Evolutionary conservation across 163 green algal genomes (phyloP).

Genomic region (Chlorella variabilis): DNA sequence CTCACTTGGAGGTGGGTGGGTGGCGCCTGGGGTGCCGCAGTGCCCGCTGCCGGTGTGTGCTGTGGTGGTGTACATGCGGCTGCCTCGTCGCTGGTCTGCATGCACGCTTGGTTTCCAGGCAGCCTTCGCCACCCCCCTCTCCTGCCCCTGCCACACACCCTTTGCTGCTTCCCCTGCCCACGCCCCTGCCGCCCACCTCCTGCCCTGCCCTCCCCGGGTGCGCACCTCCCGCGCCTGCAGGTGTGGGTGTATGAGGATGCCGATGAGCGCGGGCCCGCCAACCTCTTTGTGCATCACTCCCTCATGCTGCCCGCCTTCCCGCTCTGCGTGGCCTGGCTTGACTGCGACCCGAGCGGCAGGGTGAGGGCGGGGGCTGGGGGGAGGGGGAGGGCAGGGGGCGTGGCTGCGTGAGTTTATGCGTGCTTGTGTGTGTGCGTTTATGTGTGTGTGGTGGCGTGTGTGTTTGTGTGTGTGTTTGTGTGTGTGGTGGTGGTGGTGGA

Average conservation of each 20-base stretch:
- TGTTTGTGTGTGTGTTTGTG: too few relatives aligned
- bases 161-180: not conserved
- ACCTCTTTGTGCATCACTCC: constrained; percentile 98
- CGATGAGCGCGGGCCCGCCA: constrained; percentile 72
- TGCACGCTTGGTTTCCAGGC: too few relatives aligned
- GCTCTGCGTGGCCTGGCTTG: constrained; percentile 88
- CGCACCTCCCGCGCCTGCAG: not conserved
- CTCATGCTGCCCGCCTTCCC: constrained; percentile 95
- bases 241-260: constrained; percentile 96
- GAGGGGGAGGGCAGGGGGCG: too few relatives aligned
- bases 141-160: too few relatives aligned
- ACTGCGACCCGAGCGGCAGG: constrained; percentile 66
- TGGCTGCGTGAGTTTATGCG: too few relatives aligned
- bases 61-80: too few relatives aligned
- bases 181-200: not conserved
- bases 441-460: too few relatives aligned
- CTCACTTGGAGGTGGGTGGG: constrained; percentile 80
- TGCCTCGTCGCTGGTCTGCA: too few relatives aligned
- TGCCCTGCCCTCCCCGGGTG: not conserved
- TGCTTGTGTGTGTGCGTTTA: too few relatives aligned
- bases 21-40: constrained; percentile 78
- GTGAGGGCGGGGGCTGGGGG: too few relatives aligned
- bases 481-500: too few relatives aligned
- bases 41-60: not conserved
- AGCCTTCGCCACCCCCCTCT: too few relatives aligned